A percentile compares a stretch with the other conserved stretches of the same genome.
phyloP scores from a whole-genome alignment of 768 basidiomycete species.

The Xerocomellus amylosporus region DNA sequence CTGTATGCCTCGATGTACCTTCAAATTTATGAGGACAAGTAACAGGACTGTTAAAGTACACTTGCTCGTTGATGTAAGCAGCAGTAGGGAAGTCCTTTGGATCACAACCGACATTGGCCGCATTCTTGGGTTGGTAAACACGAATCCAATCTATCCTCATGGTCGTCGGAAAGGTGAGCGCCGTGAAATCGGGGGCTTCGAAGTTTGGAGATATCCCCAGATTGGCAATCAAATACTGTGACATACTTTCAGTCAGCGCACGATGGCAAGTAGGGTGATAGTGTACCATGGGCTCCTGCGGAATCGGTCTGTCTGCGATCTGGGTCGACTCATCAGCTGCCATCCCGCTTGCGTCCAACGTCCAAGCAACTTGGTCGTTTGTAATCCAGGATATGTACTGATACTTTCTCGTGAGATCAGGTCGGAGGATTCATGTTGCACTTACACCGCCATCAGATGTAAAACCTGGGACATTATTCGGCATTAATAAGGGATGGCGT shows the following conservation, averaged over 20 bases:
- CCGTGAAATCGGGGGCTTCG: conserved; percentile 64
- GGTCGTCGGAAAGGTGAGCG: conserved; percentile 66
- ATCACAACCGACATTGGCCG: conserved; percentile 81
- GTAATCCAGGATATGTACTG: conserved; percentile 83
- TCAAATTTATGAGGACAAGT: conserved; percentile 5
- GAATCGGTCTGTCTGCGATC: conserved; percentile 66
- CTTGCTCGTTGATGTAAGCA: conserved; percentile 73
- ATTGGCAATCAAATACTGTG: conserved; percentile 79
- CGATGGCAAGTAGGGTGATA: background rate
- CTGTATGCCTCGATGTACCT: conserved; percentile 70
- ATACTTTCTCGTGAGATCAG: conserved; percentile 5
- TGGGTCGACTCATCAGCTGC: conserved; percentile 52
- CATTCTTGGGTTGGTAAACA: conserved; percentile 76
- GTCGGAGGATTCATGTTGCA: conserved; percentile 3
- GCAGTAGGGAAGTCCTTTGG: conserved; percentile 76
- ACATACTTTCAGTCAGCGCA: background rate
- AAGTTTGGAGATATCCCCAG: conserved; percentile 85
- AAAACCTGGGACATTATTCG: conserved; percentile 17
- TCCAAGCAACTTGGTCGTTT: conserved; percentile 64
- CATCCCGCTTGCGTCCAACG: conserved; percentile 60
- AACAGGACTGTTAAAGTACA: background rate
- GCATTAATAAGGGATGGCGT: background rate
- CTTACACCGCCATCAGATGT: conserved; percentile 48
- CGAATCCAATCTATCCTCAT: conserved; percentile 88
- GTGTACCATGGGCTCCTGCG: conserved; percentile 80